Evolutionary conservation across 2,329 filamentous ascomycete genomes (phyloP).

Genomic region (Ceratocystis cubensis): DNA sequence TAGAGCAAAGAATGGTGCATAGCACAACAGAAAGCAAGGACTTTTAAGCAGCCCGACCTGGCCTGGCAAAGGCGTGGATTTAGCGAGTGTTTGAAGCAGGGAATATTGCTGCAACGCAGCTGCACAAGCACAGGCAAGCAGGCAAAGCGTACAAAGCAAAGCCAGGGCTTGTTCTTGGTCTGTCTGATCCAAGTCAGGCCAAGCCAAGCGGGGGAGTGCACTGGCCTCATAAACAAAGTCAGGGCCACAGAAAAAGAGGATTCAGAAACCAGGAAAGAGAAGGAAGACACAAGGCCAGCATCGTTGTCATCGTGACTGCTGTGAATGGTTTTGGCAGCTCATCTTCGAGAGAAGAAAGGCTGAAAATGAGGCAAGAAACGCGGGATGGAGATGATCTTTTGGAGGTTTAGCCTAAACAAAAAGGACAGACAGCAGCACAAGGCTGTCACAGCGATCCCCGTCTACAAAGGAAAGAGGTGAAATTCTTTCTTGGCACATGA

Average conservation of each 20-base stretch:
- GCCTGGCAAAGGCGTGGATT: constrained; percentile 5
- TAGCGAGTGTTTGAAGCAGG: constrained; percentile 13
- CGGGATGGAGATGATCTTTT: background rate
- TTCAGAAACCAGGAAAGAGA: background rate
- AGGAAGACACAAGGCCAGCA: background rate
- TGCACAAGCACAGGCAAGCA: constrained; percentile 1
- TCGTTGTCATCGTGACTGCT: too few species aligned
- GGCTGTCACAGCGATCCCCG: background rate
- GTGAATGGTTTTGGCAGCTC: too few species aligned
- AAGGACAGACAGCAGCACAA: background rate
- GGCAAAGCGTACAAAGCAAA: background rate
- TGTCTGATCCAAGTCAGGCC: background rate
- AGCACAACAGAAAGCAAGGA: too few species aligned
- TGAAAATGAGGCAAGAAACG: background rate
- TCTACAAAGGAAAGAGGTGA: background rate
- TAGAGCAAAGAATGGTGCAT: too few species aligned
- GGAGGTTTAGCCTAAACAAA: background rate
- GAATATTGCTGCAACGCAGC: constrained; percentile 6
- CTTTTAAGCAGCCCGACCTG: too few species aligned
- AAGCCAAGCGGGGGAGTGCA: background rate
- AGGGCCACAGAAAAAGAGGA: background rate
- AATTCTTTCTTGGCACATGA: background rate
- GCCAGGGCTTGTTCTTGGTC: background rate
- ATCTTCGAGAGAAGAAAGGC: background rate
- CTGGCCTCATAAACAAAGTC: constrained; percentile 1